These are phyloP conservation scores for Boeremia lycopersici DNA, from an alignment of 2,329 filamentous ascomycete genomes.

Conservation along the genomic window DNA sequence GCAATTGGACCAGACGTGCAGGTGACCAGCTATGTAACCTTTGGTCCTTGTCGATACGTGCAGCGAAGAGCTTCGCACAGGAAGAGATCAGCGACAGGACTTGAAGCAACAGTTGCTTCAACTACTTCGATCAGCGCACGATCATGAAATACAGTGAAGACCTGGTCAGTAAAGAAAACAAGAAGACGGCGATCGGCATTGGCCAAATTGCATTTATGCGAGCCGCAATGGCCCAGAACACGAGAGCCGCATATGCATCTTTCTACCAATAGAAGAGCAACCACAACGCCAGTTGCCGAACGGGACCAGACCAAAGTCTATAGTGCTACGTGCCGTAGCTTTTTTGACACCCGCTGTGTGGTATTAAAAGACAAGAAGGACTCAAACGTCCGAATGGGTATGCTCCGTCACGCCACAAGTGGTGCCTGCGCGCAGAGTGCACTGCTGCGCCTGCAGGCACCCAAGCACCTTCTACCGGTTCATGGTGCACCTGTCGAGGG, in stretches of 20 bases:
- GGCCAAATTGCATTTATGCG: constrained; percentile 36
- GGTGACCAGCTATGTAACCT: too few relatives aligned
- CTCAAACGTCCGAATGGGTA: constrained; percentile 17
- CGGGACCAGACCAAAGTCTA: constrained; percentile 32
- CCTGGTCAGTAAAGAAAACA: neutral
- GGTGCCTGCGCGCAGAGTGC: constrained; percentile 19
- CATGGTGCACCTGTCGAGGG: constrained; percentile 77
- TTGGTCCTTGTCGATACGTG: neutral
- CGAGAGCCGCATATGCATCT: constrained; percentile 38
- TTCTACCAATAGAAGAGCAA: constrained; percentile 40
- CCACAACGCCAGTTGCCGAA: constrained; percentile 39
- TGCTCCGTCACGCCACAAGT: constrained; percentile 2
- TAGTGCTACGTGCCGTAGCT: constrained; percentile 30
- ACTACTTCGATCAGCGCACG: neutral
- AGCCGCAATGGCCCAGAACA: constrained; percentile 28
- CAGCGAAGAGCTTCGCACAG: too few relatives aligned
- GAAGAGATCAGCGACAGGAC: neutral
- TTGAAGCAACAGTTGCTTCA: neutral
- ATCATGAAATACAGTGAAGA: neutral
- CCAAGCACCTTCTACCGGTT: constrained; percentile 37
- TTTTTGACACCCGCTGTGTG: constrained; percentile 41
- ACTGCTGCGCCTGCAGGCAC: constrained; percentile 18
- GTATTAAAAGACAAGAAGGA: constrained; percentile 30
- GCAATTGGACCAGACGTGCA: too few relatives aligned
- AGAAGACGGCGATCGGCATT: constrained; percentile 17